Conservation (phyloP, 495 filamentous ascomycete genomes). For the Parathielavia hyrcaniae region DNA sequence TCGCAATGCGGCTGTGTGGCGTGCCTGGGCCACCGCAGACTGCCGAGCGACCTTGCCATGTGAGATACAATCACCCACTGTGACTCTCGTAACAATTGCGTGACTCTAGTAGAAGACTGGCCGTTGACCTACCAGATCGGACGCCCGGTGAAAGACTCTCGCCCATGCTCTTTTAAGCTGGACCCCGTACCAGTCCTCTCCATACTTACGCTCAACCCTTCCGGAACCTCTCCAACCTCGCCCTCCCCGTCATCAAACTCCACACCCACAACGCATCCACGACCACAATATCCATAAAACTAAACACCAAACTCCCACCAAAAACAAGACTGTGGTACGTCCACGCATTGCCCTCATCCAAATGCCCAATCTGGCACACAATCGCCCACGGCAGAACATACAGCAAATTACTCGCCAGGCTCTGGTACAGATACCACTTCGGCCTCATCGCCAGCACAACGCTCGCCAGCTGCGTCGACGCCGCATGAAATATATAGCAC, state of each 20-base stretch:
- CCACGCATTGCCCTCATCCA: conserved; percentile 56
- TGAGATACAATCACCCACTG: too few relatives aligned
- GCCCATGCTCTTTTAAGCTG: too few relatives aligned
- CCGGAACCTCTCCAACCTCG: conserved; percentile 17
- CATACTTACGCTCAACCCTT: background rate
- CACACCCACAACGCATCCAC: conserved; percentile 51
- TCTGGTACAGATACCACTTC: conserved; percentile 62
- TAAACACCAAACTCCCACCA: conserved; percentile 64
- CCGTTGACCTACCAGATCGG: too few relatives aligned
- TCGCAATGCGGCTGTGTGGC: too few relatives aligned
- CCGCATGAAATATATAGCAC: conserved; percentile 71
- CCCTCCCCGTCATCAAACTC: conserved; percentile 48
- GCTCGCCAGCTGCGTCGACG: conserved; percentile 57
- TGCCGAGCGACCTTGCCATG: too few relatives aligned
- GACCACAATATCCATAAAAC: conserved; percentile 52
- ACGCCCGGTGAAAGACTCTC: too few relatives aligned
- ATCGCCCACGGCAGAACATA: conserved; percentile 70
- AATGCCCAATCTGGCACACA: conserved; percentile 43
- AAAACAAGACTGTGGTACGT: conserved; percentile 62
- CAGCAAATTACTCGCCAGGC: conserved; percentile 56
- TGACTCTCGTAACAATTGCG: too few relatives aligned
- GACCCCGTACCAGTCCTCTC: too few relatives aligned
- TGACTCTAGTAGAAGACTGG: too few relatives aligned
- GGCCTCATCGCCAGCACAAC: conserved; percentile 60
- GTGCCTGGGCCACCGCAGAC: too few relatives aligned